phyloP scores from a whole-genome alignment of 495 filamentous ascomycete genomes.

The Sordaria brevicollis region DNA sequence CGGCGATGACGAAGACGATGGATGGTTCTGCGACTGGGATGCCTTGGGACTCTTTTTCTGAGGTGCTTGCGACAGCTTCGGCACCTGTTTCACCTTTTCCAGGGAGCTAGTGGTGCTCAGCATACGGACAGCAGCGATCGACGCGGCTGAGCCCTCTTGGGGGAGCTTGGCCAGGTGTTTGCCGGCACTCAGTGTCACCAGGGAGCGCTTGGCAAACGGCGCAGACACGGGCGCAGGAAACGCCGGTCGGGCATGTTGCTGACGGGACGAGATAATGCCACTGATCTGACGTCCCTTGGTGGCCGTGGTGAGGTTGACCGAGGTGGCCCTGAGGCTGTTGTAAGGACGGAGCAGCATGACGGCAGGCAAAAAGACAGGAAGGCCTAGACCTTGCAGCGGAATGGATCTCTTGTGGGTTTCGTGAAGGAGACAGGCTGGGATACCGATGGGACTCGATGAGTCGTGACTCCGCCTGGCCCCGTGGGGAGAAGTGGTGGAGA shows the following conservation, averaged over 20 bases:
- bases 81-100: slow-evolving; percentile 12
- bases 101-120: not conserved
- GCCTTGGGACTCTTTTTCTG: slow-evolving; percentile 1
- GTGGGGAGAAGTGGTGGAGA: not conserved
- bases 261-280: slow-evolving; percentile 11
- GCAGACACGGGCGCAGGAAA: not conserved
- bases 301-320: not conserved
- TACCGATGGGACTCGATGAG: not conserved
- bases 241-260: not conserved
- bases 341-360: slow-evolving; percentile 16
- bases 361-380: not conserved
- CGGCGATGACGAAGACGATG: not conserved
- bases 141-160: slow-evolving; percentile 3
- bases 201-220: slow-evolving; percentile 11
- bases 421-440: not conserved
- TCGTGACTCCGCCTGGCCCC: not conserved
- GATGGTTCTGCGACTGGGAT: not conserved
- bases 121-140: slow-evolving; percentile 2
- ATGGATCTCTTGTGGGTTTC: not conserved
- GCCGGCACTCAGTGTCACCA: slow-evolving; percentile 11
- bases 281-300: slow-evolving; percentile 16
- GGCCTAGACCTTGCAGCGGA: not conserved
- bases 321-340: slow-evolving; percentile 4
- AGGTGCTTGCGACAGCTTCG: not conserved
- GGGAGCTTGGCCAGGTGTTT: slow-evolving; percentile 8